Conservation (phyloP, 352 stramenopile species). For the Blastocystis sp. region DNA sequence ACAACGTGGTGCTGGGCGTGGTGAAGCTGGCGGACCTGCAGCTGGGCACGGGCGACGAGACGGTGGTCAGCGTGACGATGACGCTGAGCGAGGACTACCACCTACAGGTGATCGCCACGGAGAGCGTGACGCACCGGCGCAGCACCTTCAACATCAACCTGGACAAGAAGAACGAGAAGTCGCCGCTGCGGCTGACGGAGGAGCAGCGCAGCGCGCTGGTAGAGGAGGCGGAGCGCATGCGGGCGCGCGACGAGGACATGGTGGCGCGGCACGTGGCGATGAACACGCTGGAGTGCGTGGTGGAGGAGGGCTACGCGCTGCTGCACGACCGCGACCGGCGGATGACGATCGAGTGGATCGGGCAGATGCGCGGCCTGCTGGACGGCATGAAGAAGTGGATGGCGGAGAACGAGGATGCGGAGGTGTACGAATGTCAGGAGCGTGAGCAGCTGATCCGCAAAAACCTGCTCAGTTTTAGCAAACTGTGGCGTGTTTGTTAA, state of each 20-base stretch:
- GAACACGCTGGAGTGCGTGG: constrained; percentile 53
- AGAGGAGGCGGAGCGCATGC: neutral
- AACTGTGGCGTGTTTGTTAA: neutral
- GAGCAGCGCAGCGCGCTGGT: neutral
- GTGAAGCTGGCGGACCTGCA: constrained; percentile 13
- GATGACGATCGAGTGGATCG: constrained; percentile 54
- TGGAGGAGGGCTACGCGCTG: constrained; percentile 43
- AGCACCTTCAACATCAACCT: constrained; percentile 5
- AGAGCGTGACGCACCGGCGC: neutral
- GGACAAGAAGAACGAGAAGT: neutral
- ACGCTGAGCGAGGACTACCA: constrained; percentile 11
- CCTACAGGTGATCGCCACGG: neutral
- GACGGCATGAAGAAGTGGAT: constrained; percentile 33
- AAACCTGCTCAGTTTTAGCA: constrained; percentile 30
- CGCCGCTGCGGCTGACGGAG: neutral
- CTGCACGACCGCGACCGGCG: neutral
- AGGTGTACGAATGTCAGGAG: neutral
- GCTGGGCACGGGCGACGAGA: neutral
- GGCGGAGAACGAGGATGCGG: constrained; percentile 44
- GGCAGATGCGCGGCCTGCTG: constrained; percentile 12
- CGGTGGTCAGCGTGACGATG: constrained; percentile 13
- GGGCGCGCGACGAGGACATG: constrained; percentile 6
- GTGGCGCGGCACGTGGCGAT: constrained; percentile 5
- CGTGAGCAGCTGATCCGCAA: constrained; percentile 53
- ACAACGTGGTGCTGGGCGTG: constrained; percentile 23